Conservation (phyloP, 306 rosid species). For the Inga leiocalycina region DNA sequence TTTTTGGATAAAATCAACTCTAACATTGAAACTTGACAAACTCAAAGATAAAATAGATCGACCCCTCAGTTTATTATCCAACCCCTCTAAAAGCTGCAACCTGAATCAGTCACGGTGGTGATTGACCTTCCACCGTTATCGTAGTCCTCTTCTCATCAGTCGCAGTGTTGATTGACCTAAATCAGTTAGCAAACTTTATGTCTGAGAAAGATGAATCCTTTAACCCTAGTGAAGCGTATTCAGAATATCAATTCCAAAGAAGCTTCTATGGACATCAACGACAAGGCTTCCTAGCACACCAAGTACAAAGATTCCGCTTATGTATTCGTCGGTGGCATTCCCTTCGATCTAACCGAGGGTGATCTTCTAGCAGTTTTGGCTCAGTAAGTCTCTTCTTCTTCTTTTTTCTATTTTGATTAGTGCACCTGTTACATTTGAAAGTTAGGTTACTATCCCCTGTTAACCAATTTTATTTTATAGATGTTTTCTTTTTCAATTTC, state of each 20-base stretch:
- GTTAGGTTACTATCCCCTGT: neutral
- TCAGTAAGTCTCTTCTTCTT: slow-evolving; percentile 48
- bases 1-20: too few species aligned
- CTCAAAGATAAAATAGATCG: too few species aligned
- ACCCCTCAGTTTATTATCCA: too few species aligned
- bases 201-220: slow-evolving; percentile 66
- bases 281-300: slow-evolving; percentile 88
- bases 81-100: too few species aligned
- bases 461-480: neutral
- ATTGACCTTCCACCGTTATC: too few species aligned
- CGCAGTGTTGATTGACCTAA: neutral
- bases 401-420: neutral
- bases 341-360: slow-evolving; percentile 94
- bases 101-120: too few species aligned
- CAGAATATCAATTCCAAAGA: slow-evolving; percentile 81
- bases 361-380: slow-evolving; percentile 91
- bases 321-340: slow-evolving; percentile 80
- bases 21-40: too few species aligned
- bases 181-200: neutral
- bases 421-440: neutral
- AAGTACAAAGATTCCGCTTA: slow-evolving; percentile 89
- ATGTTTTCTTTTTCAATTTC: neutral
- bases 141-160: too few species aligned
- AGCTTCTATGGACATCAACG: slow-evolving; percentile 75
- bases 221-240: too few species aligned